phyloP scores from a whole-genome alignment of 2,329 filamentous ascomycete genomes.

The Thermothelomyces thermophilus region DNA sequence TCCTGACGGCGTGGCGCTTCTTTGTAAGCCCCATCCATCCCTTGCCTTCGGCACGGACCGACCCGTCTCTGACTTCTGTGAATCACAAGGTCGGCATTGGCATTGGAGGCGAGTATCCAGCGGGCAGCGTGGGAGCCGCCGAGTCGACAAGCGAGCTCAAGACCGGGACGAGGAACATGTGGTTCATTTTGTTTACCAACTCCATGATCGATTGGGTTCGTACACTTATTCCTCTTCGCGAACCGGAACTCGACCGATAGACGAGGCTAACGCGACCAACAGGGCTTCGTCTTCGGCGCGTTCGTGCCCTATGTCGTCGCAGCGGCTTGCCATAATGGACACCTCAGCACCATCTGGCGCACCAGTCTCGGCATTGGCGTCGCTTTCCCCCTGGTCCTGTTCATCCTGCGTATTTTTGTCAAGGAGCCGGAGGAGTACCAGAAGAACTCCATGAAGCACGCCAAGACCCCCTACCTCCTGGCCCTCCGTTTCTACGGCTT shows the following conservation, averaged over 20 bases:
- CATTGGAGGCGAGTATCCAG: slow-evolving; percentile 77
- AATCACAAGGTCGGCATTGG: slow-evolving; percentile 54
- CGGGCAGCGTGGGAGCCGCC: slow-evolving; percentile 75
- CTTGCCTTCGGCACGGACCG: background rate
- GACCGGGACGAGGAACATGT: slow-evolving; percentile 72
- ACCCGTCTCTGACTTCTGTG: background rate
- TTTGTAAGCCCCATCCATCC: slow-evolving; percentile 45
- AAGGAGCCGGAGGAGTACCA: slow-evolving; percentile 74
- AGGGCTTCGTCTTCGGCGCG: slow-evolving; percentile 72
- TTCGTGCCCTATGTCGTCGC: slow-evolving; percentile 63
- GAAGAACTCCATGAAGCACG: slow-evolving; percentile 60
- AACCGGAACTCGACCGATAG: no score
- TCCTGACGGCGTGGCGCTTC: slow-evolving; percentile 75
- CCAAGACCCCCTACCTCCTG: slow-evolving; percentile 49
- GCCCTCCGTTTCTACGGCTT: slow-evolving; percentile 64
- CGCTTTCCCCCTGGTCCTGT: slow-evolving; percentile 66
- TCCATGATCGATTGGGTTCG: slow-evolving; percentile 64
- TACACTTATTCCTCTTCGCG: background rate
- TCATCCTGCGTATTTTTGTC: slow-evolving; percentile 65
- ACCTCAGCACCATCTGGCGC: slow-evolving; percentile 74
- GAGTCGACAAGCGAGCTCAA: slow-evolving; percentile 81
- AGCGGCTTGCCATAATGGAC: slow-evolving; percentile 49
- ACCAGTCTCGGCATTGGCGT: slow-evolving; percentile 71
- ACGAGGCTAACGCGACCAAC: background rate
- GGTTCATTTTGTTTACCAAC: slow-evolving; percentile 89